Evolutionary conservation across 768 basidiomycete genomes (phyloP).

Genomic region (Trichaptum fuscoviolaceum): DNA sequence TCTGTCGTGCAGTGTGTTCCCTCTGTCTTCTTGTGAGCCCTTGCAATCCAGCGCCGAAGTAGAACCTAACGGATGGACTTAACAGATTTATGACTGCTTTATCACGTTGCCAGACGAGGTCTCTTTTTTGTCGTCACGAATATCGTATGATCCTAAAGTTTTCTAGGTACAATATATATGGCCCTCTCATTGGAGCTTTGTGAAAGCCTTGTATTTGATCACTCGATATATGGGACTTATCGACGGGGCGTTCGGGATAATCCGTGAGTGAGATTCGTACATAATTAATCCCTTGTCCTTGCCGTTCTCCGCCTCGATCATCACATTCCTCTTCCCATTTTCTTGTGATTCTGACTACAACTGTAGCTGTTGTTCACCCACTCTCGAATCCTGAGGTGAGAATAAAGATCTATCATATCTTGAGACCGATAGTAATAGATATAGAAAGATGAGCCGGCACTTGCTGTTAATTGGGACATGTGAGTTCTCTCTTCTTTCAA

Average conservation of each 20-base stretch:
- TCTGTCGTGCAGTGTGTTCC: background rate
- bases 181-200: background rate
- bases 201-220: background rate
- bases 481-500: background rate
- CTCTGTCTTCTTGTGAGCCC: background rate
- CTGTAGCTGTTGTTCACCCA: background rate
- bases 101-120: background rate
- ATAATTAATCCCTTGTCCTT: background rate
- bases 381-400: background rate
- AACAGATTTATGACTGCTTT: background rate
- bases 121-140: background rate
- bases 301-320: background rate
- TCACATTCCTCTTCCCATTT: background rate
- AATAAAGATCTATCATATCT: background rate
- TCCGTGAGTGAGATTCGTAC: background rate
- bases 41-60: background rate
- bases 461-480: background rate
- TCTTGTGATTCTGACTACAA: background rate
- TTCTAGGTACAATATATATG: background rate
- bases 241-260: background rate
- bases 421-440: background rate
- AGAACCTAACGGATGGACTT: background rate
- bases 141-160: background rate
- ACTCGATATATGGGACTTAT: background rate
- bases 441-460: background rate